Base-by-base conservation (phyloP, 192 early-diverging fungal species). In the Phycomyces blakesleeanus region DNA sequence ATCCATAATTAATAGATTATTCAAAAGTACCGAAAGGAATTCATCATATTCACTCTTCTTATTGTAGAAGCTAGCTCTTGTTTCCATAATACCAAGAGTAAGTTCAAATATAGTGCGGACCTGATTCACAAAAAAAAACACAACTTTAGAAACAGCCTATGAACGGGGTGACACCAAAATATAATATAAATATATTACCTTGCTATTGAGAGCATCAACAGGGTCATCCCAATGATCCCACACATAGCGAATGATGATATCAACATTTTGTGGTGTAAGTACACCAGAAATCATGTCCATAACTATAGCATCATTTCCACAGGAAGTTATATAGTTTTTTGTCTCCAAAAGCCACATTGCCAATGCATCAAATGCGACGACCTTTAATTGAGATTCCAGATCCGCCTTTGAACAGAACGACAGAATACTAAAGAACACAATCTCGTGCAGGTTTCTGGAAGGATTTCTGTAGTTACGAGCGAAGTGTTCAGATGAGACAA, bases 211-310 rank as follows among this genome's bases (percentile, higher is more conserved):
- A 3, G 88, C 77, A 47, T 95, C 91, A 7, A 92, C 72, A 6
- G 90, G 91, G 67, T 95, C 93, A 61, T 95, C 92, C 91, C 93
- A 95, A 60, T 87, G 83, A 60, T 87, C 83, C 69, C 85, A 86
- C 42, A 93, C 82, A 61, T 89, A 89, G 5, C 78, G 85, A 59
- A 93, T 83, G 22, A 91, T 70, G 22, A 73, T 68, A 41, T 89
- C 84, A 56, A 82, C 75, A 25, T 75, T 56, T 44, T 75, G 21
- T 55, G 63, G 68, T 1, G 64, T 49, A 26, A 78, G 59, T 37
- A 73, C 69, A 8, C 62, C 57, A 0, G 56, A 24, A 3, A 74
- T 62, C 4, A 63, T 66, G 6, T 49, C 21, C 18, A 70, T 70
- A 21, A 54, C 56, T 12, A 55, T 56, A n/a, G 59, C 47, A 18